Percentiles rank a stretch among this genome's conserved stretches.
Evolutionary conservation across 2,329 filamentous ascomycete species (phyloP).

Genomic region (Diplodia intermedia): DNA sequence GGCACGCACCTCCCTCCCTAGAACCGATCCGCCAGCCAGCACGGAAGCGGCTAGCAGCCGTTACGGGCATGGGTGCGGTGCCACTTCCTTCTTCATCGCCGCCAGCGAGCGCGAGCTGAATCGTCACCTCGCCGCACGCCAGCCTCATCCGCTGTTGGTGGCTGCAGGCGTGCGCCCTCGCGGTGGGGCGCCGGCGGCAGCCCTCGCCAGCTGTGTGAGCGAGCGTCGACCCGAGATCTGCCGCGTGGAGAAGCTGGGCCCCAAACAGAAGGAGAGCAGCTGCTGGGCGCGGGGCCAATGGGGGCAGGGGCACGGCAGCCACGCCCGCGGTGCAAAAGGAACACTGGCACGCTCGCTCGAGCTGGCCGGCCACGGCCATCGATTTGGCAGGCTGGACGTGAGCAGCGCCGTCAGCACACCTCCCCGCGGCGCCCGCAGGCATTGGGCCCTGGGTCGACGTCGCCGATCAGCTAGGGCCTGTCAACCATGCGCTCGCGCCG

Average conservation of each 20-base stretch:
- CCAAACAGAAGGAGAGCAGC: constrained; percentile 28
- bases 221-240: constrained; percentile 28
- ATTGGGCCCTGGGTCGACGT: constrained; percentile 14
- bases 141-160: constrained; percentile 31
- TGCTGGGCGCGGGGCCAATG: constrained; percentile 12
- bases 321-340: constrained; percentile 8
- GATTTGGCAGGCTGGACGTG: constrained; percentile 25
- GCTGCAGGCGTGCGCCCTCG: constrained; percentile 25
- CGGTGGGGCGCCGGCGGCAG: constrained; percentile 27
- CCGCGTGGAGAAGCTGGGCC: constrained; percentile 32
- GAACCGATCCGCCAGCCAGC: constrained; percentile 8
- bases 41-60: constrained; percentile 30
- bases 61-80: constrained; percentile 25
- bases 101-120: constrained; percentile 24
- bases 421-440: constrained; percentile 13
- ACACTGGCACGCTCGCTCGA: neutral
- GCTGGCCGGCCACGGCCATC: neutral
- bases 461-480: constrained; percentile 26
- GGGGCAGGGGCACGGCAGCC: constrained; percentile 6
- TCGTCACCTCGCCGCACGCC: constrained; percentile 20
- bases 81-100: constrained; percentile 31
- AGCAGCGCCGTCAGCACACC: constrained; percentile 29
- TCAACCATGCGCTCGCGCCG: constrained; percentile 32
- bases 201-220: neutral
- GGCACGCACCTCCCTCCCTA: neutral